Evolutionary conservation across 805 yeast genomes (phyloP), one percentile per base, ranked within the genome.

Genomic region (Torulaspora microellipsoides): DNA sequence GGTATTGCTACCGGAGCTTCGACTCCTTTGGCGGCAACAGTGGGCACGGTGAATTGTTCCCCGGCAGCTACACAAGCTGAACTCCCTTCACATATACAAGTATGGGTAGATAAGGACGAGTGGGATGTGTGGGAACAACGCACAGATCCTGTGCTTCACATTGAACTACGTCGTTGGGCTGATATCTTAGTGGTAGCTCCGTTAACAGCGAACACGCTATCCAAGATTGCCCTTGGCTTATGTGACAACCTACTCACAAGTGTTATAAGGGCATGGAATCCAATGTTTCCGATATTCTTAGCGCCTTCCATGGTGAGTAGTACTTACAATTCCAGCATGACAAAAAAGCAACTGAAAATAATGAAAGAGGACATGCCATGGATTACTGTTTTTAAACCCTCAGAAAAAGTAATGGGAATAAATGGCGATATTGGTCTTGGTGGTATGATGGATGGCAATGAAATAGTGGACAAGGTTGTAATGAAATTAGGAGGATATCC

Each of bases 391-490:
- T 73, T 93, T 59, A 84, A 83, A 62, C 99, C 99, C 0, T 88
- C 89, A 17, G 99, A 91, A 64, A 91, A 91, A 65, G 95, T 91
- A 5, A 80, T 85, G 59, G 88, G 95, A 44, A 77, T 87, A 33
- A 88, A 90, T 68, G 98, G 99, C 48, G 98, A 91, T 56, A 89
- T 93, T 44, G 98, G 98, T n/a, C 85, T 93, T 88, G 98, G 99
- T 38, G 98, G 99, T 42, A 93, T 93, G 98, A 84, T 90, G 83
- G 98, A 93, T 56, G 88, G 95, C 80, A 85, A 87, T 62, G 97
- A 90, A 62, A 83, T 93, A 55, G 96, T 89, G 14, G 95, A 89
- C 60, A 80, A 81, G 55, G 74, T 87, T 38, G 95, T 85, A 15
- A 72, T 81, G 65, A 83, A 82, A 59, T 68, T 89, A 51, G 78